Evolutionary conservation across 1,139 yeast genomes (phyloP), one percentile per base, ranked within the genome.

Genomic region (Pichia sp.): DNA sequence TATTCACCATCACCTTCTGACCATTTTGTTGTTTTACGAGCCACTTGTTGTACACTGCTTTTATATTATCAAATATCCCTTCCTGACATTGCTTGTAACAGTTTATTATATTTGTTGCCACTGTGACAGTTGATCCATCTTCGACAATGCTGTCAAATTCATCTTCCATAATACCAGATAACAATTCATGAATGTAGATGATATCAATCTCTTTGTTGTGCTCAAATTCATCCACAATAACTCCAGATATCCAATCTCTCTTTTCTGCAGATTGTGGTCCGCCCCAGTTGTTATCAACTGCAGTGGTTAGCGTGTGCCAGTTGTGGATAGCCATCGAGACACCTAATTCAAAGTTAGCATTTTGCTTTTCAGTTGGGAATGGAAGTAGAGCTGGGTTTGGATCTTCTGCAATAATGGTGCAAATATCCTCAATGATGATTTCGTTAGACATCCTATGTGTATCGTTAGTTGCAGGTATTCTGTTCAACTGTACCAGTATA

Each of bases 221-320:
- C 33, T 69, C 72, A 53, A 88, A 91, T 38, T 87, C 66, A 29
- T 87, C 97, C 30, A 86, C 74, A 3, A 88, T 74, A 15, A 84
- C 67, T 5, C 87, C 94, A 4, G 87, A 77, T 43, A 88, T 70
- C 98, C 98, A 93, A 56, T 91, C 98, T 53, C 99, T 72, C 59
- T 91, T 91, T 32, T 85, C 97, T 1, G 70, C 74, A 11, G 94
- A 81, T 31, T 84, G 84, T 13, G 94, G 76, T 2, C 98, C 99
- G 41, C 98, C 99, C 98, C 98, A 91, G 27, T 70, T 67, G 55
- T 84, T 85, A n/a, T 77, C 94, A n/a, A 93, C 98, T 0, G 98
- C 98, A 1, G 85, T 80, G 35, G 74, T 70, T 39, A 91, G 66
- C 30, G 84, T 91, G 44, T 86, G 94, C 98, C 98, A 91, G 44